Conservation (phyloP, 257 asterid genomes). For the Striga asiatica region DNA sequence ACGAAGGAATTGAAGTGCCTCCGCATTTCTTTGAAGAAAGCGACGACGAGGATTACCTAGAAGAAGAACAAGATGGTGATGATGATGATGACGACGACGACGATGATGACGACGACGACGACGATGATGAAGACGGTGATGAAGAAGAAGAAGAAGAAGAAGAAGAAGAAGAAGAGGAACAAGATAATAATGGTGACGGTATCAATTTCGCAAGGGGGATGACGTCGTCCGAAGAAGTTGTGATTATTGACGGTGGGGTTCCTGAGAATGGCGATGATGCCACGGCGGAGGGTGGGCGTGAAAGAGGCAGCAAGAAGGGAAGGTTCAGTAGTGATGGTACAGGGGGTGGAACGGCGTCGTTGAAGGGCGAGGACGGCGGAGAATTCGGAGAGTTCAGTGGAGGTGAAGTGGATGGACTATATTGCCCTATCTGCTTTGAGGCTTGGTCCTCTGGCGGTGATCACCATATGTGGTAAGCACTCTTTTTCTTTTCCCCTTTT, state of each 20-base stretch:
- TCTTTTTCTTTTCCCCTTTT: not conserved
- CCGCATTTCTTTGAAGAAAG: too few species aligned
- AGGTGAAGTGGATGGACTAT: conserved; percentile 66
- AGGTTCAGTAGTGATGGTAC: not conserved
- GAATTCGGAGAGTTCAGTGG: conserved; percentile 23
- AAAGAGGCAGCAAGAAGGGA: conserved; percentile 15
- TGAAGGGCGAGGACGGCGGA: conserved; percentile 15
- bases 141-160: conserved; percentile 9
- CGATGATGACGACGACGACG: not conserved
- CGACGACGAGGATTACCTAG: too few species aligned
- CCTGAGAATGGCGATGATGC: conserved; percentile 15
- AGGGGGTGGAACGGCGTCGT: conserved; percentile 16
- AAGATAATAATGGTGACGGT: not conserved
- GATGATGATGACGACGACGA: not conserved
- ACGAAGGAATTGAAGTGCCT: too few species aligned
- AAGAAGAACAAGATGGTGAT: not conserved
- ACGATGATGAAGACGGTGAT: conserved; percentile 14
- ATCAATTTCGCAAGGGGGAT: not conserved
- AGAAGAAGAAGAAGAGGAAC: conserved; percentile 1
- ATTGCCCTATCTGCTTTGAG: conserved; percentile 83
- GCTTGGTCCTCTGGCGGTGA: conserved; percentile 77
- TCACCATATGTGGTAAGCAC: conserved; percentile 60
- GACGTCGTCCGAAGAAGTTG: conserved; percentile 17
- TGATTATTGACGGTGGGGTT: not conserved
- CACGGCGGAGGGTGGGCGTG: conserved; percentile 9